phyloP scores from a whole-genome alignment of 2,329 filamentous ascomycete genomes.

The Ascochyta clinopodiicola region DNA sequence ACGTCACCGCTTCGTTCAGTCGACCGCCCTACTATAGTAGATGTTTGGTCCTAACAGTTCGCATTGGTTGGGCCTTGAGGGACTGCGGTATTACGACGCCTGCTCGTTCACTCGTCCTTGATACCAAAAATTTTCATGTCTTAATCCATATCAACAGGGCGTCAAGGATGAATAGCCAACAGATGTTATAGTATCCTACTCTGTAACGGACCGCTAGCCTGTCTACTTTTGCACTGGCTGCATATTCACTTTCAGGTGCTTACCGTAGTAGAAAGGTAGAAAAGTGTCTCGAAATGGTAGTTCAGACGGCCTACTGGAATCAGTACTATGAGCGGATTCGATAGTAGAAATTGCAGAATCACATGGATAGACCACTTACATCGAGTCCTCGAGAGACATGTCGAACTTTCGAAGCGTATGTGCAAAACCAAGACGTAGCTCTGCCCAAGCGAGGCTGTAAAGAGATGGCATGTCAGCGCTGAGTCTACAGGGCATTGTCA shows the following conservation, averaged over 20 bases:
- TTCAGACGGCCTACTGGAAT: conserved; percentile 21
- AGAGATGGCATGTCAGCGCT: neutral
- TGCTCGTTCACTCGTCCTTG: too few species aligned
- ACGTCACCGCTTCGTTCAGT: too few species aligned
- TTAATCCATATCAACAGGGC: too few species aligned
- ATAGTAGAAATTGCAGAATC: neutral
- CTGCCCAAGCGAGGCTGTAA: conserved; percentile 42
- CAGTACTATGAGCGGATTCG: neutral
- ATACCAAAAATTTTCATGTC: too few species aligned
- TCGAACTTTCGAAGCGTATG: conserved; percentile 42
- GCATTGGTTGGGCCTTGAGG: too few species aligned
- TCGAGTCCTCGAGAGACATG: conserved; percentile 25
- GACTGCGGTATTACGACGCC: too few species aligned
- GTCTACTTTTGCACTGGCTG: neutral
- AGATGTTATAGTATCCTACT: too few species aligned
- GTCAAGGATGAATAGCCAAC: too few species aligned
- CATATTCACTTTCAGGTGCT: conserved; percentile 29
- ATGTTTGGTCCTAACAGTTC: too few species aligned
- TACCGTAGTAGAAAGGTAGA: conserved; percentile 28
- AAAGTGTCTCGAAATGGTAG: conserved; percentile 33
- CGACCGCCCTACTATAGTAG: too few species aligned
- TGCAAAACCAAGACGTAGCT: conserved; percentile 41
- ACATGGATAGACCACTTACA: conserved; percentile 21
- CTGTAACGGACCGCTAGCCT: too few species aligned
- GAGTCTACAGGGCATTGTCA: too few species aligned